Evolutionary conservation across 495 filamentous ascomycete species (phyloP).

Genomic region (Cairneyella variabilis): DNA sequence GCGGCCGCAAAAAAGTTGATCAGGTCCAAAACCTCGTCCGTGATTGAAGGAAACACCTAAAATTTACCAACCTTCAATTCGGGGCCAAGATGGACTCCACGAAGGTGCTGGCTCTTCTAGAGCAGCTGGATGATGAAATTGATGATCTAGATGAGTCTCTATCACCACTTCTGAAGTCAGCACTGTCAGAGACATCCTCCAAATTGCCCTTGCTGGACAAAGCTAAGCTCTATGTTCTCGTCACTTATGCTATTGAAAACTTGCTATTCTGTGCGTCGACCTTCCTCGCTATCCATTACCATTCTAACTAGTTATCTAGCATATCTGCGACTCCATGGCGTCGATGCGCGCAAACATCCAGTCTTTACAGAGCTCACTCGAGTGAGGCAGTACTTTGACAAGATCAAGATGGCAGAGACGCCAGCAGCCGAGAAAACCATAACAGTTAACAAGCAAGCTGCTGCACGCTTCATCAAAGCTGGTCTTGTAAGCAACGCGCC

Average conservation of each 20-base stretch:
- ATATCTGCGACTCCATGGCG: conserved; percentile 73
- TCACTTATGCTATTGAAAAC: conserved; percentile 87
- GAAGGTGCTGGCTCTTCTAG: conserved; percentile 45
- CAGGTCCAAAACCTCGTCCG: neutral
- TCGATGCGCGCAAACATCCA: conserved; percentile 76
- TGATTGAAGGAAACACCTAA: neutral
- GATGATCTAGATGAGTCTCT: conserved; percentile 74
- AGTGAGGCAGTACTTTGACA: conserved; percentile 88
- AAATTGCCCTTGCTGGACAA: conserved; percentile 90
- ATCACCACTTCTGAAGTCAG: conserved; percentile 57
- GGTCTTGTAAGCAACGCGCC: conserved; percentile 56
- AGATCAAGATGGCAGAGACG: conserved; percentile 65
- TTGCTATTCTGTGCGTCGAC: conserved; percentile 72
- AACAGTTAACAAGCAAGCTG: conserved; percentile 75
- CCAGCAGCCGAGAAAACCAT: conserved; percentile 51
- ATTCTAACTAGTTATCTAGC: conserved; percentile 47
- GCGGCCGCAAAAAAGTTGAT: conserved; percentile 1
- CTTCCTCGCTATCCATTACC: too few species aligned
- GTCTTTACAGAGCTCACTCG: conserved; percentile 80
- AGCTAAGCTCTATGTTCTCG: conserved; percentile 82
- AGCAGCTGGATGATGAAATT: conserved; percentile 69
- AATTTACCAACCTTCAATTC: neutral
- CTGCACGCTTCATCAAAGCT: conserved; percentile 73
- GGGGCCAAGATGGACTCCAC: conserved; percentile 25
- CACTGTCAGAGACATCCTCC: conserved; percentile 61